Conservation (phyloP, 257 asterid genomes). For the Capsicum pubescens region DNA sequence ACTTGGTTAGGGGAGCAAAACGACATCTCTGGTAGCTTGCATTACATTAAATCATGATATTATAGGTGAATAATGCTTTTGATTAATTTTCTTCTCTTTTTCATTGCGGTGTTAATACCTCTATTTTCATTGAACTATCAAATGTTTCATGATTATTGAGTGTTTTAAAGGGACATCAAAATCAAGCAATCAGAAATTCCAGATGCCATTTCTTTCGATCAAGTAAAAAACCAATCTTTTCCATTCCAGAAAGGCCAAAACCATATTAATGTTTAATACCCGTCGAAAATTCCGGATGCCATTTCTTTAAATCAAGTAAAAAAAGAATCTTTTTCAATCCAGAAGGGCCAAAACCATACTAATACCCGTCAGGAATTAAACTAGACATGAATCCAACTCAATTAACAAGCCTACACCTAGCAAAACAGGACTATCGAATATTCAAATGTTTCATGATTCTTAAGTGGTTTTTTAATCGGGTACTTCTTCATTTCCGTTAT, state of each 20-base stretch:
- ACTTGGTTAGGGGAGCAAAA: background rate
- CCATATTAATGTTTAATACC: background rate
- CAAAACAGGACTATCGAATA: background rate
- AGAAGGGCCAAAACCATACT: background rate
- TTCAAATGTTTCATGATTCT: too few relatives aligned
- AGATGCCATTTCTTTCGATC: background rate
- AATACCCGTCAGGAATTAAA: background rate
- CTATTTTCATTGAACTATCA: background rate
- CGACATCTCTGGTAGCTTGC: background rate
- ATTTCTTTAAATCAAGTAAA: background rate
- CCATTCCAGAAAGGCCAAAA: background rate
- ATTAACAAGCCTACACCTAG: background rate
- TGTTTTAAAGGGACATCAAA: background rate
- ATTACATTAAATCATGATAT: background rate
- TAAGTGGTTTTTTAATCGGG: too few relatives aligned
- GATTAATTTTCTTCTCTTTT: background rate
- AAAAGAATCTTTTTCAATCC: background rate
- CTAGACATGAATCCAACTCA: background rate
- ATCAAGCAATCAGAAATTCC: slow-evolving; percentile 3
- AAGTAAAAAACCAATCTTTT: background rate
- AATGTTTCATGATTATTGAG: background rate
- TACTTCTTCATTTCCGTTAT: too few relatives aligned
- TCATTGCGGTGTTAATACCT: background rate
- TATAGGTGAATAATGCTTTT: background rate
- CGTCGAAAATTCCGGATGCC: background rate